A percentile compares a stretch with the other conserved stretches of the same genome.
Conservation (phyloP, 352 stramenopile genomes). For the Stramenopiles sp. region DNA sequence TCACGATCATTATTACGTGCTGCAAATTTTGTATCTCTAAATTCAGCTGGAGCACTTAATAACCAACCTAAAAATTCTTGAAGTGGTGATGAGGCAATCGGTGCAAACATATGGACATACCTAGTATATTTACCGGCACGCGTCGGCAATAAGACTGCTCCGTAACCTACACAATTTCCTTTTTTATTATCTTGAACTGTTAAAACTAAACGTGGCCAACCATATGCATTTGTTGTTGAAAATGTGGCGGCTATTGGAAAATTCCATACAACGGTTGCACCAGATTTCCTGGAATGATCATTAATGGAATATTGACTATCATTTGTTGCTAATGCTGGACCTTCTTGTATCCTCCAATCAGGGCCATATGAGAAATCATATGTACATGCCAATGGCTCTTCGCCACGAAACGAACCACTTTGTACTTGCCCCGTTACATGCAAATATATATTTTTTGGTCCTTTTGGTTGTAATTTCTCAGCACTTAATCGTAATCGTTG, state of each 20-base stretch:
- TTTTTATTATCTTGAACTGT: conserved; percentile 67
- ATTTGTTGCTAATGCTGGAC: background rate
- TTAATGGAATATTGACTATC: conserved; percentile 8
- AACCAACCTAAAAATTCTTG: conserved; percentile 66
- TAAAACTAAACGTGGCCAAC: conserved; percentile 73
- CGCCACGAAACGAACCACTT: conserved; percentile 28
- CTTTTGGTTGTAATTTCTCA: background rate
- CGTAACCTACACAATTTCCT: conserved; percentile 72
- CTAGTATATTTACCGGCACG: conserved; percentile 32
- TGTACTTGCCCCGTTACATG: background rate
- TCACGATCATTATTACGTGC: conserved; percentile 41
- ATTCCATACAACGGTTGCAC: conserved; percentile 55
- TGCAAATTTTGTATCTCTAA: conserved; percentile 58
- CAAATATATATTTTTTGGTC: background rate
- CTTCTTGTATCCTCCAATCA: conserved; percentile 71
- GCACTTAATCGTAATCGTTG: background rate
- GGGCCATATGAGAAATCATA: conserved; percentile 68
- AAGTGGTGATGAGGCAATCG: conserved; percentile 49
- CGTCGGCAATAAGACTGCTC: conserved; percentile 53
- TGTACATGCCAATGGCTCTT: conserved; percentile 68
- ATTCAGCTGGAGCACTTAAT: conserved; percentile 56
- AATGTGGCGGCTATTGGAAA: conserved; percentile 88
- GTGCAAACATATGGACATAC: conserved; percentile 58
- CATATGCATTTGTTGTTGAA: conserved; percentile 75
- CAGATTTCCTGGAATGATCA: background rate